These are phyloP conservation scores for Fusarium sterilihyphosum DNA, from an alignment of 2,329 filamentous ascomycete genomes.

Conservation along the genomic window DNA sequence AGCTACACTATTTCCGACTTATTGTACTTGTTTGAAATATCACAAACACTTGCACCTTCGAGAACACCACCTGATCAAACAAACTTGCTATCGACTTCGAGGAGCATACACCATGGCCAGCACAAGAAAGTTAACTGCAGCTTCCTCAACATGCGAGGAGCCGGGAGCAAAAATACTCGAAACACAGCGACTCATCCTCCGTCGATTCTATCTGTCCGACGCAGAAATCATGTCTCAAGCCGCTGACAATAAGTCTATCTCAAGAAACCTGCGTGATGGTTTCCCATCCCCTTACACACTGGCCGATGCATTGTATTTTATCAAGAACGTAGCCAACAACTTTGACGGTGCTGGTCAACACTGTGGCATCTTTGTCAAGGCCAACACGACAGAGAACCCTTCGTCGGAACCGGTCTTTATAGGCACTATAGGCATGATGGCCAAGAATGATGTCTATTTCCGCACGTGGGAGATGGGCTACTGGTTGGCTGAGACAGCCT, in stretches of 20 bases:
- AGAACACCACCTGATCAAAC: background rate
- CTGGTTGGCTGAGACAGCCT: constrained; percentile 54
- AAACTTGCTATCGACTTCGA: background rate
- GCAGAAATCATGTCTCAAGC: constrained; percentile 46
- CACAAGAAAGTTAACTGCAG: constrained; percentile 32
- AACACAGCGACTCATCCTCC: constrained; percentile 52
- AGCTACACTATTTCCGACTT: too few relatives aligned
- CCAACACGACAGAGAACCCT: constrained; percentile 42
- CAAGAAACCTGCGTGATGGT: constrained; percentile 52
- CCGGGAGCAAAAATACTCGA: constrained; percentile 46
- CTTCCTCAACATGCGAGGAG: constrained; percentile 40
- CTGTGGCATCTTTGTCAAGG: constrained; percentile 51
- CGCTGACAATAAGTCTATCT: constrained; percentile 53
- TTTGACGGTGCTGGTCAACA: constrained; percentile 38
- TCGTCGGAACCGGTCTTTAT: constrained; percentile 42
- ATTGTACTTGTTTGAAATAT: background rate
- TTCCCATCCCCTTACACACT: constrained; percentile 60
- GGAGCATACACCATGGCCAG: constrained; percentile 20
- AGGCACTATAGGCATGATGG: constrained; percentile 55
- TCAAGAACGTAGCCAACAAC: constrained; percentile 37
- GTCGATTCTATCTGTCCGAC: constrained; percentile 53
- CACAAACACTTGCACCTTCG: background rate
- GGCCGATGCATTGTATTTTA: constrained; percentile 51
- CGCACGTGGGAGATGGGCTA: constrained; percentile 61
- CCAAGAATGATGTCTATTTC: constrained; percentile 51